Base-by-base conservation (phyloP, 2,329 filamentous ascomycete species). In the Botrytis fragariae region DNA sequence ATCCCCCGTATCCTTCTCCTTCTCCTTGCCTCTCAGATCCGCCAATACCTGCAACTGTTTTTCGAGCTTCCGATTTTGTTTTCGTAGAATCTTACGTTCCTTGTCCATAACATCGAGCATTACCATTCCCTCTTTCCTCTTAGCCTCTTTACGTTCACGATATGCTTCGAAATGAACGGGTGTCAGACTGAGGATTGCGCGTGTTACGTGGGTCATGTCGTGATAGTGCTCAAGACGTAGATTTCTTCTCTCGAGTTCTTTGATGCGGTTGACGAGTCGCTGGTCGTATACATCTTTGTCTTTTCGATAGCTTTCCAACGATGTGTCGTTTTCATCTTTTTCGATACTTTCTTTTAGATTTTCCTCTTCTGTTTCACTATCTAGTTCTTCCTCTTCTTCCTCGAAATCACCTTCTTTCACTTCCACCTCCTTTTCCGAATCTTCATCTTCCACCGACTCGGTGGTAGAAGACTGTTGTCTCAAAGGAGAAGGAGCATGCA, bases 91-190 rank as follows among this genome's bases (percentile, higher is more conserved):
- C 22, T 57, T 42, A 20, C 51, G 37, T 44, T 69, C 65, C 51
- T 57, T 57, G 0, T 22, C 29, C n/a, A 57, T 69, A 3, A 69
- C 6, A 57, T 69, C 51, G 4, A 69, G 48, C 22, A 69, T 32
- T 32, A 57, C 20, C 35, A 42, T 14, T 4, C n/a, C 35, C 29
- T 69, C 65, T 39, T 69, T 69, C 18, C 65, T 57, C 48, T 57
- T 69, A 10, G 48, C 12, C 20, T 69, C 65, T 32, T 69, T 69
- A 1, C 48, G 65, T 42, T 69, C 35, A 16, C 65, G 48, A 22
- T 57, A 32, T 35, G 65, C 65, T 59, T 69, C 65, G 48, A 69
- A 69, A 18, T 69, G 35, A 22, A 69, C 37, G 3, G 65, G 65
- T 5, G 48, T 69, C 22, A 69, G 51, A 57, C 65, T 69, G 16